Percentiles rank a stretch among this genome's conserved stretches.
These are phyloP conservation scores for Ogataea saltuana DNA, from an alignment of 805 yeast species.

Conservation along the genomic window DNA sequence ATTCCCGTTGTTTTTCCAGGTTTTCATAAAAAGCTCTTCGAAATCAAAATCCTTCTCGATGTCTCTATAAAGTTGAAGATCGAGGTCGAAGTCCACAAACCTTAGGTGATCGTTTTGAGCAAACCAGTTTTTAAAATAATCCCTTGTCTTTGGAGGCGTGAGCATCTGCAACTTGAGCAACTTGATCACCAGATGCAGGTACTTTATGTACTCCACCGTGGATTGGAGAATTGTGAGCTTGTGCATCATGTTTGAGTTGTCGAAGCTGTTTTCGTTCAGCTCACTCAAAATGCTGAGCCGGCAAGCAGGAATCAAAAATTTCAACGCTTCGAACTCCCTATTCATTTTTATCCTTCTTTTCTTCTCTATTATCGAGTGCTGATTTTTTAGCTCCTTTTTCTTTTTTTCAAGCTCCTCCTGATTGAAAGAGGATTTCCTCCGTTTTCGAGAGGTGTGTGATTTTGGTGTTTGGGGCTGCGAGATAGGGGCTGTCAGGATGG, in stretches of 20 bases:
- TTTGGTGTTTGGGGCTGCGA: constrained; percentile 2
- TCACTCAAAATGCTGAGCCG: constrained; percentile 44
- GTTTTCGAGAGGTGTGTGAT: constrained; percentile 16
- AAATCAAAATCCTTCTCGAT: constrained; percentile 59
- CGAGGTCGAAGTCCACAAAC: constrained; percentile 56
- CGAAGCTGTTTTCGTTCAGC: constrained; percentile 32
- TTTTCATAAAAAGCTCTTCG: constrained; percentile 36
- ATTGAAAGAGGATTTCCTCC: constrained; percentile 28
- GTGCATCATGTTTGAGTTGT: constrained; percentile 51
- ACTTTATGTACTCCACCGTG: constrained; percentile 78
- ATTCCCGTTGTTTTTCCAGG: constrained; percentile 33
- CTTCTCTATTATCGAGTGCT: constrained; percentile 79
- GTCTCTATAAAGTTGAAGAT: constrained; percentile 59
- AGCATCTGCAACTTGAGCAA: constrained; percentile 49
- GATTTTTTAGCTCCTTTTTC: constrained; percentile 50
- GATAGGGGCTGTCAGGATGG: constrained; percentile 1
- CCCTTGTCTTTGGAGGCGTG: constrained; percentile 26
- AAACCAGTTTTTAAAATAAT: constrained; percentile 31
- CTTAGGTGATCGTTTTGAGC: constrained; percentile 40
- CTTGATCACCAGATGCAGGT: constrained; percentile 60
- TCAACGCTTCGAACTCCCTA: constrained; percentile 79
- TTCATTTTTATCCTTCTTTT: constrained; percentile 77
- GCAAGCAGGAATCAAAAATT: constrained; percentile 78
- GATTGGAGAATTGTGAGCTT: constrained; percentile 78
- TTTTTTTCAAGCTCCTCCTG: constrained; percentile 41